Conservation (phyloP, 208 protist genomes). For the Baffinella frigidus region DNA sequence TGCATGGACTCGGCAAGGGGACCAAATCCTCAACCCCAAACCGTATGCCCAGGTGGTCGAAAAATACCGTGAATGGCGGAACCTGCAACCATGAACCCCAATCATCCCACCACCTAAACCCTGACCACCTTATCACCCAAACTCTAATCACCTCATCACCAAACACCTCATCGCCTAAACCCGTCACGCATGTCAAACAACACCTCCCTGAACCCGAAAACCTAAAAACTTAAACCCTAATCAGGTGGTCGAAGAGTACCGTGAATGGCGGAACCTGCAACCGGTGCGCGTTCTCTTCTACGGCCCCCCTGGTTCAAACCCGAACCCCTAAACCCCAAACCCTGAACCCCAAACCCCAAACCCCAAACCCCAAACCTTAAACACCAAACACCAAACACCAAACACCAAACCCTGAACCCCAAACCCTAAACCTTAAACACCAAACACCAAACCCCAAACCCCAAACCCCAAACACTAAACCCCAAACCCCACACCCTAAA, state of each 20-base stretch:
- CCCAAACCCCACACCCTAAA: background rate
- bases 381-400: background rate
- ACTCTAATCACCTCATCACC: too few relatives aligned
- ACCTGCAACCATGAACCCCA: constrained; percentile 22
- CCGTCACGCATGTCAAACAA: too few relatives aligned
- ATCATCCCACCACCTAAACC: too few relatives aligned
- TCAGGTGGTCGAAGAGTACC: constrained; percentile 22
- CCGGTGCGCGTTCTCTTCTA: constrained; percentile 24
- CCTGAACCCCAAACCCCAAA: background rate
- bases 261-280: constrained; percentile 1
- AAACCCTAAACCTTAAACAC: background rate
- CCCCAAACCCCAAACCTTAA: background rate
- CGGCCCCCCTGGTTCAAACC: background rate
- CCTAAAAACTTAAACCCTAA: background rate
- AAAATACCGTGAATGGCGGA: constrained; percentile 16
- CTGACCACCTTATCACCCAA: background rate
- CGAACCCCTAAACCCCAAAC: background rate
- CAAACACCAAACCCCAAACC: background rate
- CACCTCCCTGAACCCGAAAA: background rate
- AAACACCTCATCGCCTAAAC: too few relatives aligned
- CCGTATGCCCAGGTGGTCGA: constrained; percentile 9
- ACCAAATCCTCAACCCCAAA: too few relatives aligned
- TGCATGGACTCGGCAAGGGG: too few relatives aligned
- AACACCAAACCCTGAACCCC: background rate
- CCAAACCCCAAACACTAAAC: background rate